These are phyloP conservation scores for Xylaria longipes DNA, from an alignment of 495 filamentous ascomycete genomes.

Conservation along the genomic window DNA sequence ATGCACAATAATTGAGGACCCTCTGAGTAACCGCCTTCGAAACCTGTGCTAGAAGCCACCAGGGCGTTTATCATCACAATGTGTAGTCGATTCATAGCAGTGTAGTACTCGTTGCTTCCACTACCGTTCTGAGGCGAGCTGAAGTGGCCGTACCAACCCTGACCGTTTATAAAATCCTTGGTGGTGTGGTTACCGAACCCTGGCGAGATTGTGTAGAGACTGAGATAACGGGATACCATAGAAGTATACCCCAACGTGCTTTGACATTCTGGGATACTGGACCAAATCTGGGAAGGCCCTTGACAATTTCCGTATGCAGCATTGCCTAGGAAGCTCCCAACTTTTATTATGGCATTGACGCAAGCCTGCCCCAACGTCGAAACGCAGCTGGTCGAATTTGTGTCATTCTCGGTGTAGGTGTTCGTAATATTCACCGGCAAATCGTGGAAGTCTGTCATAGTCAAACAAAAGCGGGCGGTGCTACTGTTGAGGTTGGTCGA, in stretches of 20 bases:
- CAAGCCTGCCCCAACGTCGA: neutral
- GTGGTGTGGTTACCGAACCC: neutral
- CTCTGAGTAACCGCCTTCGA: no score
- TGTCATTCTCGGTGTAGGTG: neutral
- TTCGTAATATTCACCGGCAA: neutral
- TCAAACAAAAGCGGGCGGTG: neutral
- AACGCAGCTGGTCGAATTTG: neutral
- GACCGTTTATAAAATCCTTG: neutral
- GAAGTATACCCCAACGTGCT: neutral
- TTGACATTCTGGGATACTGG: neutral
- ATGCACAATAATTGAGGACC: no score
- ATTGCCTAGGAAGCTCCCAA: neutral
- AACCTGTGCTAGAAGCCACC: no score
- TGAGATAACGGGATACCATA: no score
- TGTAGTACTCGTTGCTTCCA: neutral
- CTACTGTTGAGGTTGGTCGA: neutral
- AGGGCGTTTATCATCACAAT: neutral
- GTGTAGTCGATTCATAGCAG: neutral
- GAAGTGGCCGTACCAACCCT: neutral
- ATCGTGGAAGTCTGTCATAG: neutral
- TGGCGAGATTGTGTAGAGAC: no score
- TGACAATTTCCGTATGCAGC: neutral
- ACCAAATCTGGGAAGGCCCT: neutral
- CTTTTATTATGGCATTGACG: neutral
- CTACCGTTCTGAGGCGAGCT: neutral